Percentiles rank a stretch among this genome's conserved stretches.
phyloP scores from a whole-genome alignment of 345 rosid species.

The Iberis pinnata region DNA sequence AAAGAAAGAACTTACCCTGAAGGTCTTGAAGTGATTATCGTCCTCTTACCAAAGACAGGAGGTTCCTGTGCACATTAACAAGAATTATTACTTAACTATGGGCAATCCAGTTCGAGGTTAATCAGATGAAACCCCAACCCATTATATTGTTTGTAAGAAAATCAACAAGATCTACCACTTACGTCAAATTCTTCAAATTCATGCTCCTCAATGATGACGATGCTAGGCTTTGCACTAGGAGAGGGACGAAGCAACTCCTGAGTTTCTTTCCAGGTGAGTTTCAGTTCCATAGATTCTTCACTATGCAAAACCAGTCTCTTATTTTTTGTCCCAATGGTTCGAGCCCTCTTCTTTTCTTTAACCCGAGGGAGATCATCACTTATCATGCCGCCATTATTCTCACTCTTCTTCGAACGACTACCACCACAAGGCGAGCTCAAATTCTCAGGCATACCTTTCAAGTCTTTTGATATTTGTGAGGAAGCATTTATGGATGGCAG shows the following conservation, averaged over 20 bases:
- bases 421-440: constrained; percentile 40
- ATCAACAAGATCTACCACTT: constrained; percentile 24
- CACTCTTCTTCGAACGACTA: constrained; percentile 40
- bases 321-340: constrained; percentile 68
- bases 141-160: background rate
- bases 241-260: constrained; percentile 83
- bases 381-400: constrained; percentile 34
- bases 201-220: constrained; percentile 60
- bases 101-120: background rate
- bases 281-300: constrained; percentile 67
- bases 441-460: constrained; percentile 35
- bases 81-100: constrained; percentile 20
- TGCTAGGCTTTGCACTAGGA: constrained; percentile 47
- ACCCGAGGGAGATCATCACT: constrained; percentile 34
- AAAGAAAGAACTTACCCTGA: constrained; percentile 53
- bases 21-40: constrained; percentile 43
- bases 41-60: constrained; percentile 87
- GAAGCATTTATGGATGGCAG: constrained; percentile 35
- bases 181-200: constrained; percentile 93
- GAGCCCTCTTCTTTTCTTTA: constrained; percentile 59
- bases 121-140: background rate
- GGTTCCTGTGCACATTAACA: constrained; percentile 58
- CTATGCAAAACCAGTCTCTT: constrained; percentile 63
- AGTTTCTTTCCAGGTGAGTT: constrained; percentile 89
- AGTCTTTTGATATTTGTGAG: constrained; percentile 32